Percentiles rank a stretch among this genome's conserved stretches.
These are phyloP conservation scores for Gymnopilus junonius DNA, from an alignment of 768 basidiomycete genomes.

Conservation along the genomic window DNA sequence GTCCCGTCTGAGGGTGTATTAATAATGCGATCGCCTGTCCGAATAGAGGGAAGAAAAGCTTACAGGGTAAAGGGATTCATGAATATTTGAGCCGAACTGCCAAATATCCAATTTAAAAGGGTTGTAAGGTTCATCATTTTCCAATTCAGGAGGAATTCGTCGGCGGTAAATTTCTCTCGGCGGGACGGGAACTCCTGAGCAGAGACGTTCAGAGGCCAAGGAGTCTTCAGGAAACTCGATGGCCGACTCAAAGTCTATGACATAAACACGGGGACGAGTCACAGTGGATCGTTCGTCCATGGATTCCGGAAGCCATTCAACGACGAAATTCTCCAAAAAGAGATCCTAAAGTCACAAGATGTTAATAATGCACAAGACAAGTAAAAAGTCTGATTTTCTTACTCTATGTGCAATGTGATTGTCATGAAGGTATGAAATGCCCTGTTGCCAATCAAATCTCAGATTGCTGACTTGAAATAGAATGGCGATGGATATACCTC, in stretches of 20 bases:
- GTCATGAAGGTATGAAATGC: neutral
- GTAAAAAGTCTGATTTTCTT: neutral
- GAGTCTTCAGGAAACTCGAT: neutral
- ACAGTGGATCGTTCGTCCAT: neutral
- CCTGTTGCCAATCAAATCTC: neutral
- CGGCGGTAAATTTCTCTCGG: neutral
- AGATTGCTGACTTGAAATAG: too few relatives aligned
- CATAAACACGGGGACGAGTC: constrained; percentile 11
- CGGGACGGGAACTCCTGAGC: neutral
- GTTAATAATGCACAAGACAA: neutral
- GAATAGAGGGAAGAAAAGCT: neutral
- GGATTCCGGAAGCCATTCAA: constrained; percentile 13
- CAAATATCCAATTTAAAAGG: constrained; percentile 18
- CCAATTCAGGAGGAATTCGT: constrained; percentile 1
- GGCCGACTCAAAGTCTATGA: constrained; percentile 19
- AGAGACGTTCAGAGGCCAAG: neutral
- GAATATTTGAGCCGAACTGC: constrained; percentile 12
- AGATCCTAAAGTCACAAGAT: too few relatives aligned
- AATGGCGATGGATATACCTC: neutral
- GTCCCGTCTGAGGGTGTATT: neutral
- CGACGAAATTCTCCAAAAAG: constrained; percentile 6
- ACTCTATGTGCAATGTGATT: neutral
- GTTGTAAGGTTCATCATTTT: constrained; percentile 2
- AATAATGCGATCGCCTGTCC: too few relatives aligned
- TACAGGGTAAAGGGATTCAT: neutral